Base-by-base conservation (phyloP, 1,284 basidiomycete genomes). In the Austroboletus novae-zelandiae region DNA sequence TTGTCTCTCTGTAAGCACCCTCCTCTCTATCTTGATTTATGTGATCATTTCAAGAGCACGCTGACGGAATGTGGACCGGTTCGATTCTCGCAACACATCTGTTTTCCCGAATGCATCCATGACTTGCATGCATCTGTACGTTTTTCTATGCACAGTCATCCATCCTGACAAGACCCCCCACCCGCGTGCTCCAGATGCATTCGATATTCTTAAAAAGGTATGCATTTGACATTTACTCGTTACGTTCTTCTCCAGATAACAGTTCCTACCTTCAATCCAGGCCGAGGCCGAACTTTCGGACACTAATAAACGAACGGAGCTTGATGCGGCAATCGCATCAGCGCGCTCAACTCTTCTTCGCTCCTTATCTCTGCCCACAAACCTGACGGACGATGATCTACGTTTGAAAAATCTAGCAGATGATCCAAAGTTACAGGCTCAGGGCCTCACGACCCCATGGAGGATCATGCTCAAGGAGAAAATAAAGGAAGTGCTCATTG, bases 161-260 rank as follows among this genome's bases (percentile, higher is more conserved):
- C 89, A 92, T 74, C 89, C 89, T 61, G 89, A 92, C 73, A 92
- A 92, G 76, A 83, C 84, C 56, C 71, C 84, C 63, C 88, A 92
- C 69, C 74, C 79, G 36, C 80, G 81, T 60, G 86, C 89, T 50
- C 84, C 89, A 61, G 89, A 91, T 69, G 89, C 89, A 1, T 92
- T 92, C 62, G 89, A 92, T 67, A 65, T 89, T 25, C 73, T 92
- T 41, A 92, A 92, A 74, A 91, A 92, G 79, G 89, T 86, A 47
- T 10, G 69, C 56, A n/a, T 42, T 32, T 27, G 43, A 15, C 40
- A 23, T 23, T 3, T 23, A 23, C 20, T 23, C 20, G 20, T 23
- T 23, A 23, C 20, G 20, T 4, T 23, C 20, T 23, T 23, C 20
- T 23, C 20, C 20, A 23, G 20, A 23, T 23, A 23, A 4, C 20